Percentiles rank a stretch among this genome's conserved stretches.
Conservation (phyloP, 75 land plant genomes). For the Azolla pinnata region DNA sequence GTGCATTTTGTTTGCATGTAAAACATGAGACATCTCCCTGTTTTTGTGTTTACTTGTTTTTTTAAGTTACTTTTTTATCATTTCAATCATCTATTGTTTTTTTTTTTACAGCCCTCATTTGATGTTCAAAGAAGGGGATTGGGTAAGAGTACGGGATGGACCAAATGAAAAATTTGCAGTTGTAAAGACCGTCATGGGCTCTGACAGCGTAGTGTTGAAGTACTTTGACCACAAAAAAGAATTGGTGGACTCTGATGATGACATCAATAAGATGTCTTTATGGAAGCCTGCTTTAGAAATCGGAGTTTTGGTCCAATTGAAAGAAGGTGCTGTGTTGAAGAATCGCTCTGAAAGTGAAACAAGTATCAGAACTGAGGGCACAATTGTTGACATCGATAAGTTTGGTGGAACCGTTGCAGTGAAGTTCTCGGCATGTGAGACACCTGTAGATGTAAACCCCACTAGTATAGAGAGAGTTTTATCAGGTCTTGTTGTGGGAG, state of each 20-base stretch:
- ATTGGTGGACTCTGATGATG: constrained; percentile 4
- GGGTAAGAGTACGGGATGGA: constrained; percentile 31
- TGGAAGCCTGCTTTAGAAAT: constrained; percentile 53
- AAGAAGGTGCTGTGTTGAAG: constrained; percentile 34
- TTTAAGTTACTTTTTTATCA: neutral
- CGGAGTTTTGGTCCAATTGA: constrained; percentile 74
- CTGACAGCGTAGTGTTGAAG: constrained; percentile 14
- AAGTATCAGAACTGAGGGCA: constrained; percentile 61
- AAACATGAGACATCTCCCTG: neutral
- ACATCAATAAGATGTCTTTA: constrained; percentile 47
- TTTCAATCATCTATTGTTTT: neutral
- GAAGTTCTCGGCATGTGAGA: constrained; percentile 60
- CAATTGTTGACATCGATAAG: constrained; percentile 29
- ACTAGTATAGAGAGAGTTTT: constrained; percentile 64
- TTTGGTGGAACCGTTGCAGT: constrained; percentile 47
- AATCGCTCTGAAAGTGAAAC: constrained; percentile 38
- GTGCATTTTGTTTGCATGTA: neutral
- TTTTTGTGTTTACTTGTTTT: neutral
- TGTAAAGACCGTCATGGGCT: constrained; percentile 18
- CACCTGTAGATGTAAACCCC: constrained; percentile 55
- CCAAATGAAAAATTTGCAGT: constrained; percentile 20
- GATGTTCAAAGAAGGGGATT: constrained; percentile 28
- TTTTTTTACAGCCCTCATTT: constrained; percentile 38
- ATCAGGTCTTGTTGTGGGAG: constrained; percentile 65
- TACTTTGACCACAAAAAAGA: constrained; percentile 15